Evolutionary conservation across 768 basidiomycete species (phyloP).

Genomic region (Kwoniella shandongensis): DNA sequence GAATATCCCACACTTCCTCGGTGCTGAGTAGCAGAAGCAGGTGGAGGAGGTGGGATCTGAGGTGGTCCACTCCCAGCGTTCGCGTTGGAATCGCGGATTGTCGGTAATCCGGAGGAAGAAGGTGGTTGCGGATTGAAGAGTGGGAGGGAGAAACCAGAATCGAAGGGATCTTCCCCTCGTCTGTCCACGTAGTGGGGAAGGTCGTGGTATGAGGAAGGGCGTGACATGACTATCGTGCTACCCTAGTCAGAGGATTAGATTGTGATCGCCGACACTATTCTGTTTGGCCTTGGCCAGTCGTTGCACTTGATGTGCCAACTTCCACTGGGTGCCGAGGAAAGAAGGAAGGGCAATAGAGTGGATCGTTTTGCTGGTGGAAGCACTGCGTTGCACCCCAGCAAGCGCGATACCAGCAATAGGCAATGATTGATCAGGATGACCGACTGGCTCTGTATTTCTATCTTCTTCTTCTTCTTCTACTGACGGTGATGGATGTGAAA

Average conservation of each 20-base stretch:
- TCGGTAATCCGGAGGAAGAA: constrained; percentile 4
- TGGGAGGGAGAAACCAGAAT: constrained; percentile 29
- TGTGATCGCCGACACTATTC: constrained; percentile 4
- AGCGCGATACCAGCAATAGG: too few relatives aligned
- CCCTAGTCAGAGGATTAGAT: too few relatives aligned
- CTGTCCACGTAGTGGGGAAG: constrained; percentile 15
- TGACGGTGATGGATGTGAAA: too few relatives aligned
- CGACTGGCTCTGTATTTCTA: too few relatives aligned
- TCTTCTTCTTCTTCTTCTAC: too few relatives aligned
- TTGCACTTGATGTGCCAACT: too few relatives aligned
- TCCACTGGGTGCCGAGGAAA: too few relatives aligned
- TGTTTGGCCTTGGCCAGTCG: not conserved
- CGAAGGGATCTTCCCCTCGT: constrained; percentile 22
- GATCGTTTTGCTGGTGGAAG: too few relatives aligned
- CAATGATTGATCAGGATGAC: too few relatives aligned
- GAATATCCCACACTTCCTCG: not conserved
- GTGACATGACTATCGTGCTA: constrained; percentile 45
- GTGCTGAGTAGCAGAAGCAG: constrained; percentile 13
- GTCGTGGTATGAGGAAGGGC: constrained; percentile 44
- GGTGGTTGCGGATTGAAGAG: constrained; percentile 35
- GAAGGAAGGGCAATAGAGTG: too few relatives aligned
- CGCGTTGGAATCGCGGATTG: constrained; percentile 8
- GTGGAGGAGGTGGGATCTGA: constrained; percentile 15
- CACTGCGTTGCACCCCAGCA: too few relatives aligned
- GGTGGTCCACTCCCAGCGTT: constrained; percentile 15